Conservation (phyloP, 1,284 basidiomycete genomes). For the Agroathelia rolfsii region DNA sequence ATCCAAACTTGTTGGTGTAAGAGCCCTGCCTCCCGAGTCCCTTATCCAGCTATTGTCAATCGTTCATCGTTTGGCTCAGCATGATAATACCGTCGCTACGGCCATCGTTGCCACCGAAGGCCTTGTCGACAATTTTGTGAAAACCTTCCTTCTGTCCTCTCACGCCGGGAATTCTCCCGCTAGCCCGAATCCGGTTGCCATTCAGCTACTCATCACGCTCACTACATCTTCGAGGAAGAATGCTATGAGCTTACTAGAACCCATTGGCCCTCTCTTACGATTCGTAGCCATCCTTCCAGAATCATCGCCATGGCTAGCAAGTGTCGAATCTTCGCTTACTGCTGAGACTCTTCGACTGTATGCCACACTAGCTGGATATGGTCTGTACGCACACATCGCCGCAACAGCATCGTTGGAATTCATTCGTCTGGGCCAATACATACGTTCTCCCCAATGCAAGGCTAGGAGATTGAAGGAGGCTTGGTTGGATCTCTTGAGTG, state of each 20-base stretch:
- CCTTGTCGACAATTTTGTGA: conserved; percentile 44
- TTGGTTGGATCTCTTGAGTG: conserved; percentile 48
- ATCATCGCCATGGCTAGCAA: conserved; percentile 33
- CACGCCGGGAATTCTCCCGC: conserved; percentile 19
- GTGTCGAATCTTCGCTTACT: conserved; percentile 41
- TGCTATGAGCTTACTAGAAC: conserved; percentile 48
- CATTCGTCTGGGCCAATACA: conserved; percentile 31
- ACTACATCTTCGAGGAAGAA: conserved; percentile 57
- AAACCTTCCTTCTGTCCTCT: conserved; percentile 46
- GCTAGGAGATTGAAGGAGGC: conserved; percentile 28
- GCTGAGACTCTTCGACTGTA: conserved; percentile 59
- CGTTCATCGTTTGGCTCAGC: conserved; percentile 49
- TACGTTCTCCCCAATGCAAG: conserved; percentile 28
- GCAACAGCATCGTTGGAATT: conserved; percentile 53
- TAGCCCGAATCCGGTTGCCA: conserved; percentile 41
- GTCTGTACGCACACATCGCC: conserved; percentile 60
- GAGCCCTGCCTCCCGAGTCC: conserved; percentile 36
- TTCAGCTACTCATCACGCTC: conserved; percentile 53
- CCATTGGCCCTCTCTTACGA: conserved; percentile 61
- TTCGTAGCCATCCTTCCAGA: conserved; percentile 60
- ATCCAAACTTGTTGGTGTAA: conserved; percentile 26
- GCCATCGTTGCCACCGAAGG: conserved; percentile 42
- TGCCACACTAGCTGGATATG: conserved; percentile 62
- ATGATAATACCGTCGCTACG: conserved; percentile 45
- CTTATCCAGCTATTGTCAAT: conserved; percentile 53